Percentiles rank a stretch among this genome's conserved stretches.
Evolutionary conservation across 805 yeast species (phyloP).

Genomic region (Yarrowia yakushimensis): DNA sequence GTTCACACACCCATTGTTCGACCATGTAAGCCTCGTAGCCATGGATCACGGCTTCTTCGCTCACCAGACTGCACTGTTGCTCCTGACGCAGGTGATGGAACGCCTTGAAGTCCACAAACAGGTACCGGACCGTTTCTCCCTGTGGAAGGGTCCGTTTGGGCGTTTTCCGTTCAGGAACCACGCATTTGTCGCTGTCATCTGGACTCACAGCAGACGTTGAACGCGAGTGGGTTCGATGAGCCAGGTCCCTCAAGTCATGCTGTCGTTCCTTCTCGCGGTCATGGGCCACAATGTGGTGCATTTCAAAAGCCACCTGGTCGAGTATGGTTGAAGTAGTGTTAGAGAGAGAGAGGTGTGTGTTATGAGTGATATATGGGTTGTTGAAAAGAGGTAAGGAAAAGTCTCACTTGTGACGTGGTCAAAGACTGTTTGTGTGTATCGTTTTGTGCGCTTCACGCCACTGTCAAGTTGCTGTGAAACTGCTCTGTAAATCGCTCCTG

Average conservation of each 20-base stretch:
- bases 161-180: not conserved
- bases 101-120: slow-evolving; percentile 36
- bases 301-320: not conserved
- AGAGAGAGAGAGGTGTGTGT: too few relatives aligned
- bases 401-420: too few relatives aligned
- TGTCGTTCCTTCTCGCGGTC: slow-evolving; percentile 10
- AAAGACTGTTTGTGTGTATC: too few relatives aligned
- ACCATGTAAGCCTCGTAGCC: slow-evolving; percentile 91
- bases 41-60: slow-evolving; percentile 47
- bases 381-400: too few relatives aligned
- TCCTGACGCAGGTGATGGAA: slow-evolving; percentile 31
- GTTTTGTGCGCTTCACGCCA: too few relatives aligned
- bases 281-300: slow-evolving; percentile 10
- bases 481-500: too few relatives aligned
- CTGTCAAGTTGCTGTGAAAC: too few relatives aligned
- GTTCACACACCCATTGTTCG: slow-evolving; percentile 87
- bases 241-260: not conserved
- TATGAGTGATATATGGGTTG: too few relatives aligned
- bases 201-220: slow-evolving; percentile 3
- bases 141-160: not conserved
- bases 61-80: slow-evolving; percentile 34
- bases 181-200: slow-evolving; percentile 13
- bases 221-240: not conserved
- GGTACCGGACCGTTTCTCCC: slow-evolving; percentile 30
- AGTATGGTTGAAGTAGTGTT: too few relatives aligned